Conservation (phyloP, 106 monocot species). For the Vanilla planifolia region DNA sequence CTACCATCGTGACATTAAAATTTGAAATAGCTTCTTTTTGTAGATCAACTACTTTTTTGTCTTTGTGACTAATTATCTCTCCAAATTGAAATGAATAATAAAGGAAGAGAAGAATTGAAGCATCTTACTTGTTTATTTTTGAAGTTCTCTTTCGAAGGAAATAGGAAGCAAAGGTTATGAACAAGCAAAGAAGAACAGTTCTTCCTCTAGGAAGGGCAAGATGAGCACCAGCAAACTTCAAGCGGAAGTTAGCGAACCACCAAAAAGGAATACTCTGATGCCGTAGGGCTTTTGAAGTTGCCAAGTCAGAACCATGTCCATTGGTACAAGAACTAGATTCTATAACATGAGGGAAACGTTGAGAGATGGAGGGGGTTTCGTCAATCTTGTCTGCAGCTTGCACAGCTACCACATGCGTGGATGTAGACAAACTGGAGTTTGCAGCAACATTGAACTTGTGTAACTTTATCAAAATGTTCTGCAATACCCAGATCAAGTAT, state of each 20-base stretch:
- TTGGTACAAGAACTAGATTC: slow-evolving; percentile 8
- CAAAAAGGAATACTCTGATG: slow-evolving; percentile 25
- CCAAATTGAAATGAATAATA: background rate
- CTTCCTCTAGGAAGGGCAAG: slow-evolving; percentile 45
- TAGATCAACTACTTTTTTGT: no score
- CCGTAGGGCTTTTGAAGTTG: slow-evolving; percentile 16
- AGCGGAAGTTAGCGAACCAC: slow-evolving; percentile 37
- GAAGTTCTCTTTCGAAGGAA: slow-evolving; percentile 37
- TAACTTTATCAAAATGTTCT: slow-evolving; percentile 62
- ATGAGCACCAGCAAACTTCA: slow-evolving; percentile 35
- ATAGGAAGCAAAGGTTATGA: slow-evolving; percentile 35
- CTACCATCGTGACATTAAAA: background rate
- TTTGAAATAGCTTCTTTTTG: no score
- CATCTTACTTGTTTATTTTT: slow-evolving; percentile 40
- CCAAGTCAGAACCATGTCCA: slow-evolving; percentile 12
- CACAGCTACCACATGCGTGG: background rate
- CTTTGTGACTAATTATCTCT: no score
- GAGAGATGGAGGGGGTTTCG: slow-evolving; percentile 7
- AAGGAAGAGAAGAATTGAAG: background rate
- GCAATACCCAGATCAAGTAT: background rate
- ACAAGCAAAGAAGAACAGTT: slow-evolving; percentile 27
- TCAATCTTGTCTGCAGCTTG: slow-evolving; percentile 8
- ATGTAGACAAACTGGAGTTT: slow-evolving; percentile 19
- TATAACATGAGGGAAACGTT: slow-evolving; percentile 6
- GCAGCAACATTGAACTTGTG: slow-evolving; percentile 24